Conservation (phyloP, 1,284 basidiomycete species). For the Ustilago shanxiensis region DNA sequence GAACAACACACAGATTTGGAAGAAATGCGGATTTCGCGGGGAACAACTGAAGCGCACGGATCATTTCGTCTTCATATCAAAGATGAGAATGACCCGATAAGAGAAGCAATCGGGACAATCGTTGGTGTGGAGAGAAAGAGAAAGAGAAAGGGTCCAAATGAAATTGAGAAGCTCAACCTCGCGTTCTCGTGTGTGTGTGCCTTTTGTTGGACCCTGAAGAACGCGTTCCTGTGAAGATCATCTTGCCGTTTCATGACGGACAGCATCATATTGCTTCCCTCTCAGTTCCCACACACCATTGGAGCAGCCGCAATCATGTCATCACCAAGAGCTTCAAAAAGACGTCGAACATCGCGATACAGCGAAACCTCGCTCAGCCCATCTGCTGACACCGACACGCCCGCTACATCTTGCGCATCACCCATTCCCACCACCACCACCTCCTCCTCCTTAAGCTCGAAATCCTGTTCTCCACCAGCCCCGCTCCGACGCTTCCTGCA, state of each 20-base stretch:
- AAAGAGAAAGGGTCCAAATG: slow-evolving; percentile 22
- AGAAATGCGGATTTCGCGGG: background rate
- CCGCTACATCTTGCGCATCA: slow-evolving; percentile 20
- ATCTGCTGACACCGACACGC: slow-evolving; percentile 3
- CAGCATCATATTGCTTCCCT: background rate
- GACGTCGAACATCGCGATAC: background rate
- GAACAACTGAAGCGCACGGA: slow-evolving; percentile 2
- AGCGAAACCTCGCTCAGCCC: background rate
- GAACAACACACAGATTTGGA: background rate
- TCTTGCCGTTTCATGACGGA: background rate
- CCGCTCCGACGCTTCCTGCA: slow-evolving; percentile 19
- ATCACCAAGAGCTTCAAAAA: slow-evolving; percentile 1
- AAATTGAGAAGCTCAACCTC: background rate
- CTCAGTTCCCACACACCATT: background rate
- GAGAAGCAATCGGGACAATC: background rate
- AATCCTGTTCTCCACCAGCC: background rate
- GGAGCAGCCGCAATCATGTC: background rate
- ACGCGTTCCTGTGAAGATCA: slow-evolving; percentile 17
- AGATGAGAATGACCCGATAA: too few species aligned
- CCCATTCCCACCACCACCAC: background rate
- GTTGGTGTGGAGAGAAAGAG: slow-evolving; percentile 7
- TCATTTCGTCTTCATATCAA: too few species aligned
- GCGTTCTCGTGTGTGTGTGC: too few species aligned
- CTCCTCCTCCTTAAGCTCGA: background rate
- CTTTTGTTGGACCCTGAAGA: slow-evolving; percentile 27